These are phyloP conservation scores for Rhodotorula sp. DNA, from an alignment of 1,284 basidiomycete genomes.

Conservation along the genomic window DNA sequence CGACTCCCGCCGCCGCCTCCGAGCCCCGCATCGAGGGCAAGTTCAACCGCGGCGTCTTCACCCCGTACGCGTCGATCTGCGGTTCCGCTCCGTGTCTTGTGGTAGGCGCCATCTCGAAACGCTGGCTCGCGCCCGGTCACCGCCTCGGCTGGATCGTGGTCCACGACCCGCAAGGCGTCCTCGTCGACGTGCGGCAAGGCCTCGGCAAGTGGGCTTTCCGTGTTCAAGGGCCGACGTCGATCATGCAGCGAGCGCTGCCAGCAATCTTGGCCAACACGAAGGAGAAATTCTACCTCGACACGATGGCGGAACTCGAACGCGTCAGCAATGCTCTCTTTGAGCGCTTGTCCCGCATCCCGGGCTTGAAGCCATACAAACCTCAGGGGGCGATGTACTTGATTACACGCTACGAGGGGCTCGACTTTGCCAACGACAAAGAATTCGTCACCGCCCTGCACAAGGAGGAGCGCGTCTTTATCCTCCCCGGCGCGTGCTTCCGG, in stretches of 20 bases:
- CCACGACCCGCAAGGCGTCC: slow-evolving; percentile 49
- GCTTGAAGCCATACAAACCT: slow-evolving; percentile 46
- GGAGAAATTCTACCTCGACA: slow-evolving; percentile 47
- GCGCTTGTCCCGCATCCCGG: slow-evolving; percentile 45
- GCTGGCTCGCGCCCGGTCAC: slow-evolving; percentile 51
- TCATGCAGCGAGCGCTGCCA: slow-evolving; percentile 49
- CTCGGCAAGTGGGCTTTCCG: slow-evolving; percentile 37
- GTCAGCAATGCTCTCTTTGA: slow-evolving; percentile 45
- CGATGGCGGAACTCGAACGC: slow-evolving; percentile 46
- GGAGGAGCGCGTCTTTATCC: slow-evolving; percentile 49
- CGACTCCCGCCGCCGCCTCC: slow-evolving; percentile 16
- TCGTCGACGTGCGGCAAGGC: slow-evolving; percentile 29
- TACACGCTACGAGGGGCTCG: slow-evolving; percentile 39
- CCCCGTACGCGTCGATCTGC: slow-evolving; percentile 48
- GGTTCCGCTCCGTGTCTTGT: slow-evolving; percentile 48
- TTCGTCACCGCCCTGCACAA: slow-evolving; percentile 48
- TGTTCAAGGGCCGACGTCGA: slow-evolving; percentile 49
- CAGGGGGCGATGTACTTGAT: slow-evolving; percentile 50
- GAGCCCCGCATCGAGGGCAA: slow-evolving; percentile 33
- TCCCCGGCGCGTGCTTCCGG: slow-evolving; percentile 49
- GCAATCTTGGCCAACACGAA: slow-evolving; percentile 47
- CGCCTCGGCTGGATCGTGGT: slow-evolving; percentile 50
- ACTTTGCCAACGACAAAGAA: slow-evolving; percentile 42
- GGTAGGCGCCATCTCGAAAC: slow-evolving; percentile 50
- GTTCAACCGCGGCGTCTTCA: slow-evolving; percentile 46